Percentiles rank a stretch among this genome's conserved stretches.
These are phyloP conservation scores for Auricularia heimuer DNA, from an alignment of 768 basidiomycete genomes.

Conservation along the genomic window DNA sequence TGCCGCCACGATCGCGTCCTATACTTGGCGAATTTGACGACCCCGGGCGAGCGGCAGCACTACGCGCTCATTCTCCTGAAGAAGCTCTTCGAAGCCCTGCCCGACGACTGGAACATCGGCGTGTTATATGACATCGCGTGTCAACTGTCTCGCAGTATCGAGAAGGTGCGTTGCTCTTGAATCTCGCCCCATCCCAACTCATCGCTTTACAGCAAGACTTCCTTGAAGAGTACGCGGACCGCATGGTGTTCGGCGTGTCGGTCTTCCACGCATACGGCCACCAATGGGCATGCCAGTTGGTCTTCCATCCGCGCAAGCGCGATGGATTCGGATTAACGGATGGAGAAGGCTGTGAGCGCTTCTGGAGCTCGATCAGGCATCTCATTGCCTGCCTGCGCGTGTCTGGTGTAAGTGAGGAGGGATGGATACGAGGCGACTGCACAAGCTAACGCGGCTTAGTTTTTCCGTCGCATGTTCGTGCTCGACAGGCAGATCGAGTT, in stretches of 20 bases:
- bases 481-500: constrained; percentile 4
- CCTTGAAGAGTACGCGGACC: too few species aligned
- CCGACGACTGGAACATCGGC: constrained; percentile 17
- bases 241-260: not conserved
- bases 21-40: constrained; percentile 30
- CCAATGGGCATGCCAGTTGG: constrained; percentile 8
- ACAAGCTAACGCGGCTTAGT: not conserved
- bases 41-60: constrained; percentile 12
- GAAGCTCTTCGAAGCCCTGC: constrained; percentile 22
- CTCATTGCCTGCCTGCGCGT: not conserved
- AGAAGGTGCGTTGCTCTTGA: too few species aligned
- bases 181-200: too few species aligned
- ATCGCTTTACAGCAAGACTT: too few species aligned
- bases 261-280: constrained; percentile 7
- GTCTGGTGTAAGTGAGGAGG: constrained; percentile 1
- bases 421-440: not conserved
- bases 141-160: too few species aligned
- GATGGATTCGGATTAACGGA: constrained; percentile 3
- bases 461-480: not conserved
- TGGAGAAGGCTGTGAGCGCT: constrained; percentile 7
- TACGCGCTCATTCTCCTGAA: constrained; percentile 27
- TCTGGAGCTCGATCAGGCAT: constrained; percentile 3
- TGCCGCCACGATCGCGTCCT: constrained; percentile 15
- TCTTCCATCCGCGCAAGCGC: constrained; percentile 2
- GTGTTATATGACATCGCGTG: not conserved